Conservation (phyloP, 2,329 filamentous ascomycete genomes). For the Aspergillaceae sp. region DNA sequence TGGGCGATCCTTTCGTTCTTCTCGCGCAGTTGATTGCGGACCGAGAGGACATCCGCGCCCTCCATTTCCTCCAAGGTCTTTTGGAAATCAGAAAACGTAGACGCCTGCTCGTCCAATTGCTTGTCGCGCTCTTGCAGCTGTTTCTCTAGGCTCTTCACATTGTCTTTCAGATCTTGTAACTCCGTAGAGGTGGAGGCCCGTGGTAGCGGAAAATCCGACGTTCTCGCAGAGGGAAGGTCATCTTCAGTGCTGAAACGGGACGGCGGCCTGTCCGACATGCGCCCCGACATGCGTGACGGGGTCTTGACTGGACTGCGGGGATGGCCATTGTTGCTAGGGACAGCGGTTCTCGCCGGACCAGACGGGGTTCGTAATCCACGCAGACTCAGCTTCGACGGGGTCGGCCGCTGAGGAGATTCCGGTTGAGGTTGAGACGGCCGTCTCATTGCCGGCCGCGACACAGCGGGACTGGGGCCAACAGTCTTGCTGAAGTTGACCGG, state of each 20-base stretch:
- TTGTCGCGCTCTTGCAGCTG: slow-evolving; percentile 76
- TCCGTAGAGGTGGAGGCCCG: slow-evolving; percentile 18
- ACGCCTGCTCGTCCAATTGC: slow-evolving; percentile 80
- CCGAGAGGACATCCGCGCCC: slow-evolving; percentile 64
- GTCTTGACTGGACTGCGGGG: slow-evolving; percentile 33
- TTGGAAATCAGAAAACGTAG: slow-evolving; percentile 82
- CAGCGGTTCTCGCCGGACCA: slow-evolving; percentile 23
- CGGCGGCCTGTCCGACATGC: slow-evolving; percentile 30
- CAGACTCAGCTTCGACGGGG: slow-evolving; percentile 46
- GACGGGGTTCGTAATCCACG: slow-evolving; percentile 51
- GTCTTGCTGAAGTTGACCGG: slow-evolving; percentile 82
- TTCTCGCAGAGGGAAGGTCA: slow-evolving; percentile 22
- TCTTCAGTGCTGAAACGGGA: slow-evolving; percentile 33
- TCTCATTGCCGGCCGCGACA: slow-evolving; percentile 55
- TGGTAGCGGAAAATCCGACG: slow-evolving; percentile 20
- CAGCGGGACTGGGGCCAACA: slow-evolving; percentile 63
- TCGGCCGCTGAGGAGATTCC: slow-evolving; percentile 62
- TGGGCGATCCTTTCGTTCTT: slow-evolving; percentile 95
- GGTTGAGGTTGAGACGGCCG: slow-evolving; percentile 76
- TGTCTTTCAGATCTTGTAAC: slow-evolving; percentile 49
- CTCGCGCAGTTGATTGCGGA: slow-evolving; percentile 76
- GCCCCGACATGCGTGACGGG: slow-evolving; percentile 30
- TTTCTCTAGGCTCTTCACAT: slow-evolving; percentile 62
- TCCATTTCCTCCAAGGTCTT: slow-evolving; percentile 74
- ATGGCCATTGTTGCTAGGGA: slow-evolving; percentile 36